These are phyloP conservation scores for Polyplosphaeria fusca DNA, from an alignment of 495 filamentous ascomycete species.

Conservation along the genomic window DNA sequence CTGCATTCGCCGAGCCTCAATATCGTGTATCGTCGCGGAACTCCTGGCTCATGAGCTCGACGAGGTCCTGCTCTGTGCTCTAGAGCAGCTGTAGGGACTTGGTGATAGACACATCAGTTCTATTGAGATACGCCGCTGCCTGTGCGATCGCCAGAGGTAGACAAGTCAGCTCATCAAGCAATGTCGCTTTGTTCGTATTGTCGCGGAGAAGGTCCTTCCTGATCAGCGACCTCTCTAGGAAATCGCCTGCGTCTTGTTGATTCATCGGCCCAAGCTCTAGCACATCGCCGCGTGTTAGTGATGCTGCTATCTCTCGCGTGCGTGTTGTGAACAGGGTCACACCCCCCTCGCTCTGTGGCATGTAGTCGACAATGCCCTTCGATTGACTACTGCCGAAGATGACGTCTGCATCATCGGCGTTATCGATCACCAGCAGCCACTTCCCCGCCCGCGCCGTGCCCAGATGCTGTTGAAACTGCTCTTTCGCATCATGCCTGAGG, in stretches of 20 bases:
- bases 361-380: constrained; percentile 25
- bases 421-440: constrained; percentile 31
- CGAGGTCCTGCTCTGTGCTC: constrained; percentile 30
- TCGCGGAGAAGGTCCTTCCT: constrained; percentile 20
- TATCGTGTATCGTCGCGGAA: constrained; percentile 33
- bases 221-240: constrained; percentile 25
- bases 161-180: constrained; percentile 31
- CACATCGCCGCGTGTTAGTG: constrained; percentile 25
- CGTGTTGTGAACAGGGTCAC: constrained; percentile 36
- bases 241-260: constrained; percentile 18
- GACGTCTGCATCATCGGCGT: constrained; percentile 34
- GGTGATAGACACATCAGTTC: constrained; percentile 21
- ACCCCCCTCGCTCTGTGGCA: constrained; percentile 31
- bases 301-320: constrained; percentile 16
- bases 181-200: constrained; percentile 3
- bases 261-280: constrained; percentile 31
- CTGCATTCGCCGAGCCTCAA: constrained; percentile 21
- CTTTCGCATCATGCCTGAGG: constrained; percentile 18
- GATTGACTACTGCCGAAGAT: constrained; percentile 13
- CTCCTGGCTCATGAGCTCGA: constrained; percentile 33
- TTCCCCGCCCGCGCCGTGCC: constrained; percentile 11
- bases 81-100: constrained; percentile 32
- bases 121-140: constrained; percentile 37
- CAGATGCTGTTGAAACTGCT: constrained; percentile 14
- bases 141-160: too few relatives aligned